Percentiles rank a stretch among this genome's conserved stretches.
Conservation (phyloP, 2,329 filamentous ascomycete species). For the Chaetomium strumarium region DNA sequence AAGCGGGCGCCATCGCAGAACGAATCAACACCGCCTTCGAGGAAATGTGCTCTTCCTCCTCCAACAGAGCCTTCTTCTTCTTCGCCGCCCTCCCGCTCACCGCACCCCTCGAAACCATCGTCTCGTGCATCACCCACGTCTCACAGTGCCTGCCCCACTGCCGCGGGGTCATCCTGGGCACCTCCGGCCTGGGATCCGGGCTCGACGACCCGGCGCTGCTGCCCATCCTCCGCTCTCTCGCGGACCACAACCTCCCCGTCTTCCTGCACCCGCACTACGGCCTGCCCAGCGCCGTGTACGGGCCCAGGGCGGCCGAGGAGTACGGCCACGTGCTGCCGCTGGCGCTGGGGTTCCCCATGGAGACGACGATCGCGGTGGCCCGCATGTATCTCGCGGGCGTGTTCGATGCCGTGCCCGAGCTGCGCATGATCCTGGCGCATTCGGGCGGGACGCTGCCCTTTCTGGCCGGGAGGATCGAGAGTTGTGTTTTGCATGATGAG, state of each 20-base stretch:
- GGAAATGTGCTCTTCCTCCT: slow-evolving; percentile 58
- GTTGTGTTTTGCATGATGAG: slow-evolving; percentile 76
- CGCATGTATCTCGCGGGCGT: slow-evolving; percentile 83
- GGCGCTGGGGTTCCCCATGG: slow-evolving; percentile 81
- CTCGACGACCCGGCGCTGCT: slow-evolving; percentile 72
- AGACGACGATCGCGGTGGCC: slow-evolving; percentile 85
- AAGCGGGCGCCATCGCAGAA: slow-evolving; percentile 58
- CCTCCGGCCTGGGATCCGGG: slow-evolving; percentile 70
- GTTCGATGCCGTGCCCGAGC: slow-evolving; percentile 65
- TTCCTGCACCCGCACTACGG: slow-evolving; percentile 94
- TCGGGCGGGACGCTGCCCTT: slow-evolving; percentile 86
- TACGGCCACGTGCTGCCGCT: slow-evolving; percentile 87
- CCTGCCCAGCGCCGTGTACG: slow-evolving; percentile 73
- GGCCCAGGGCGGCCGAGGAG: slow-evolving; percentile 54
- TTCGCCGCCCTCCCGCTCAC: slow-evolving; percentile 79
- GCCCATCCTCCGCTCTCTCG: slow-evolving; percentile 64
- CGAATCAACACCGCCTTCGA: slow-evolving; percentile 76
- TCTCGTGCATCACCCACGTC: slow-evolving; percentile 40
- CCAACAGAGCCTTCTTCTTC: slow-evolving; percentile 72
- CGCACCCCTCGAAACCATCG: slow-evolving; percentile 59
- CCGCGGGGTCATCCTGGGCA: slow-evolving; percentile 84
- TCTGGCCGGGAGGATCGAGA: slow-evolving; percentile 80
- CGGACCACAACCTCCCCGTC: slow-evolving; percentile 58
- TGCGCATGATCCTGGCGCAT: slow-evolving; percentile 77
- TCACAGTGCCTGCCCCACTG: slow-evolving; percentile 53